Evolutionary conservation across 23 red algal genomes (phyloP), one percentile per base, ranked within the genome.

Genomic region (Cyanidioschyzon merolae): DNA sequence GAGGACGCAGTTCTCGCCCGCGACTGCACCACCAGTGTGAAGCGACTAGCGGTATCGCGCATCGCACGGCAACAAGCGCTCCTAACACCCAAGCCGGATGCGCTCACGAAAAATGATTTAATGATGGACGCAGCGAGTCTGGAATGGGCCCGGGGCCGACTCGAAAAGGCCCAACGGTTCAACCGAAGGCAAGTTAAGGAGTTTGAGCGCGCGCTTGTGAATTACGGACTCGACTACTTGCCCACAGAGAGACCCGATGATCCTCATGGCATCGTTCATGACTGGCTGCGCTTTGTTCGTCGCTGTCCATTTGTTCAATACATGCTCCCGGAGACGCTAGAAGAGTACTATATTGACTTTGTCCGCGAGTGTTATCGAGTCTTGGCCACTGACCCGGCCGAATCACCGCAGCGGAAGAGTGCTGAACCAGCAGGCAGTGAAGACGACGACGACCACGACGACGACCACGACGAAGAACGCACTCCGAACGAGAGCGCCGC

Each of bases 261-360:
- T 27, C n/a, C 63, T 67, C 7, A 39, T 26, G 40, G 18, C 59
- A 40, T 39, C 41, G 37, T 30, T 58, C 57, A 84, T 24, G 90
- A 95, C 68, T 95, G 90, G 90, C 1, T 75, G 25, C 85, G 86
- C 82, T 95, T 95, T 77, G 75, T 76, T 29, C 36, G 57, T 16
- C 75, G 80, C 30, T 74, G 79, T 2, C 57, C 76, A 40, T 54
- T 74, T 25, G 83, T 85, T 67, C 79, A 89, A 27, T 75, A 77
- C 51, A 95, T 88, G 50, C 85, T 77, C 32, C 31, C 77, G 41
- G 85, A 89, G 38, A 84, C 83, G 16, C 31, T 95, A 50, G 80
- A 89, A 25, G 74, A 57, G 21, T 76, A 76, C 7, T 89, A 84
- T 40, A 41, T 86, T 37, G 86, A 92, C n/a, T 41, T 92, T 2